Base-by-base conservation (phyloP, 306 rosid species). In the Prunus mume region DNA sequence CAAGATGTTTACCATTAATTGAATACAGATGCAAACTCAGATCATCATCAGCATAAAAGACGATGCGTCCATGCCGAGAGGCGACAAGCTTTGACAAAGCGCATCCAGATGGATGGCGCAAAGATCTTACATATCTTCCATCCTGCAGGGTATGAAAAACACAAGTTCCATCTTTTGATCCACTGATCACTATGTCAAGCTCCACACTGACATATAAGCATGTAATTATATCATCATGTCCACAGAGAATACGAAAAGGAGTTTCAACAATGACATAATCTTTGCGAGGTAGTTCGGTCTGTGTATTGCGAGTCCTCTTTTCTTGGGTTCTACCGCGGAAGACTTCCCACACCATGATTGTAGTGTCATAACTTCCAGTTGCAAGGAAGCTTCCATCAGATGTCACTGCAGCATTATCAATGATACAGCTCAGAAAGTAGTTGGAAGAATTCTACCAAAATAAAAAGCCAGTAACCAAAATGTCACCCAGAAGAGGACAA, bases 321-420 rank as follows among this genome's bases (percentile, higher is more conserved):
- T 95, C 97, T 20, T 86, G 54, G 72, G 76, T 71, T 89, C 83
- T 92, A 81, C 94, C 92, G 65, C 92, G 93, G 61, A 78, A 76
- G 85, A 92, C 92, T 88, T 95, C 93, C 98, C 98, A 95, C 56
- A 95, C 88, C 98, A 95, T 95, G 50, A 95, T 93, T 38, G 98
- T 95, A 50, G 98, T 95, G 87, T 95, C 98, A 77, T 85, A 89
- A 87, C 98, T 92, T 83, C 98, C 98, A 55, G 98, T 95, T 67
- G 97, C 98, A 80, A 95, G 98, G 73, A 90, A 83, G 86, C 95
- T 88, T 73, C 98, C 98, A 66, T 95, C 98, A 78, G 96, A 90
- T 80, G 98, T 86, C 91, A 95, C 98, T 95, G 92, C 87, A 90
- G 78, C 76, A 82, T 79, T 65, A 54, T 69, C 62, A 86, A 22